phyloP scores from a whole-genome alignment of 352 stramenopile genomes.

The Phytophthora constricta region DNA sequence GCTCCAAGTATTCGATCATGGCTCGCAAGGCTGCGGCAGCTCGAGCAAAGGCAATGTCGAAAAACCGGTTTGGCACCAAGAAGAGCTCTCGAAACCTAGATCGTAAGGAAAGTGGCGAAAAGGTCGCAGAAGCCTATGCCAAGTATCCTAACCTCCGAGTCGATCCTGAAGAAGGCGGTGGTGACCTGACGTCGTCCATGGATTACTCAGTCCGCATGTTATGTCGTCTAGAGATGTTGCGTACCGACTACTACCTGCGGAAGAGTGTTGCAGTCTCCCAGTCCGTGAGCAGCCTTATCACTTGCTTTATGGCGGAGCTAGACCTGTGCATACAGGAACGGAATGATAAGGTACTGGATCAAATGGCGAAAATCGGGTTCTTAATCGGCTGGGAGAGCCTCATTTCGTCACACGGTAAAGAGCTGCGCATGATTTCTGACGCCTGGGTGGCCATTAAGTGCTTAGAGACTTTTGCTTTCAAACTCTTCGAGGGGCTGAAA shows the following conservation, averaged over 20 bases:
- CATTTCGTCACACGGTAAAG: slow-evolving; percentile 95
- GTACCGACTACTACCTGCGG: slow-evolving; percentile 80
- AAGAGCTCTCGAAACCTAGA: slow-evolving; percentile 52
- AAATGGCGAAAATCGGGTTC: slow-evolving; percentile 80
- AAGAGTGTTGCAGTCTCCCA: slow-evolving; percentile 88
- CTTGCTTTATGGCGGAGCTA: slow-evolving; percentile 80
- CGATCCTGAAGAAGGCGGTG: slow-evolving; percentile 59
- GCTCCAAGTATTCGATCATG: slow-evolving; percentile 66
- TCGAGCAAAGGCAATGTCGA: slow-evolving; percentile 54
- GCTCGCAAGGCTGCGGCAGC: slow-evolving; percentile 68
- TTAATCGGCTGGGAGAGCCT: slow-evolving; percentile 95
- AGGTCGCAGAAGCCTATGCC: slow-evolving; percentile 30
- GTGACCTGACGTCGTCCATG: slow-evolving; percentile 56
- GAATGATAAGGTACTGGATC: slow-evolving; percentile 67
- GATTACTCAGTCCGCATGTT: slow-evolving; percentile 66
- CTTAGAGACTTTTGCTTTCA: slow-evolving; percentile 84
- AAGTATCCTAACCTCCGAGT: slow-evolving; percentile 80
- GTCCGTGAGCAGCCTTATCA: slow-evolving; percentile 81
- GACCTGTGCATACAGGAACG: slow-evolving; percentile 74
- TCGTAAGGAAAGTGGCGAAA: slow-evolving; percentile 51
- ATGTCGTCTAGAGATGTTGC: slow-evolving; percentile 79
- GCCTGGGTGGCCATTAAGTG: slow-evolving; percentile 91
- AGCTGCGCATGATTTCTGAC: slow-evolving; percentile 95
- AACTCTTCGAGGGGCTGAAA: slow-evolving; percentile 60
- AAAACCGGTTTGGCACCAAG: slow-evolving; percentile 50